Evolutionary conservation across 1,284 basidiomycete species (phyloP), one percentile per base, ranked within the genome.

Genomic region (Polyporus tsugae): DNA sequence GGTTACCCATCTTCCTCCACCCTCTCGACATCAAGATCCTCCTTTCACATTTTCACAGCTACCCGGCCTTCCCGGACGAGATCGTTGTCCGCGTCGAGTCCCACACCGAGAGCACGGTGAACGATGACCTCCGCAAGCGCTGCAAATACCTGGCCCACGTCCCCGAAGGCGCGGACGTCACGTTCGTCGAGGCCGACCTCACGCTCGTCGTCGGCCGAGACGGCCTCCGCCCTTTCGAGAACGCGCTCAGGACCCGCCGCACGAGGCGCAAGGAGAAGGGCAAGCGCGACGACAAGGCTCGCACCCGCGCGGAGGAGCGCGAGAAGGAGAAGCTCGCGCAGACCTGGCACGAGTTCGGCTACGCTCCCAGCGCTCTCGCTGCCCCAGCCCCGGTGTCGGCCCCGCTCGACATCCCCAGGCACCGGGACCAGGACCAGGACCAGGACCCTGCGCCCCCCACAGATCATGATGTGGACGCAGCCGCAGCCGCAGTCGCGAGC

Each of bases 81-180:
- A 92, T 99, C 69, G 86, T 87, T 1, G 86, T 99, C 58, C 87
- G 88, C 19, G 91, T 98, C 11, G 93, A 95, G 72, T 90, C 91
- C 3, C 87, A 89, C 33, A 88, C 93, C 10, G 91, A 92, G 80
- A 89, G 89, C 70, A 91, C 91, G 0, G 91, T 97, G 67, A 94
- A 97, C 77, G 96, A 97, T 68, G 95, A 98, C 69, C 85, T 99
- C 29, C 90, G 96, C 60, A 93, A 95, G 79, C 90, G 96, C 57
- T 98, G 95, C 85, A 98, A 97, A 80, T 99, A 99, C 81, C 91
- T 99, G 66, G 89, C 89, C 2, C 97, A 99, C 79, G 85, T 99
- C 71, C 95, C 97, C 0, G 92, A 95, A 73, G 93, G 95, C 60
- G 91, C 95, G 17, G 96, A 99, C 77, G 95, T 99, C 53, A 92